Percentiles rank a stretch among this genome's conserved stretches.
Evolutionary conservation across 2,329 filamentous ascomycete genomes (phyloP).

Genomic region (Cadophora sp.): DNA sequence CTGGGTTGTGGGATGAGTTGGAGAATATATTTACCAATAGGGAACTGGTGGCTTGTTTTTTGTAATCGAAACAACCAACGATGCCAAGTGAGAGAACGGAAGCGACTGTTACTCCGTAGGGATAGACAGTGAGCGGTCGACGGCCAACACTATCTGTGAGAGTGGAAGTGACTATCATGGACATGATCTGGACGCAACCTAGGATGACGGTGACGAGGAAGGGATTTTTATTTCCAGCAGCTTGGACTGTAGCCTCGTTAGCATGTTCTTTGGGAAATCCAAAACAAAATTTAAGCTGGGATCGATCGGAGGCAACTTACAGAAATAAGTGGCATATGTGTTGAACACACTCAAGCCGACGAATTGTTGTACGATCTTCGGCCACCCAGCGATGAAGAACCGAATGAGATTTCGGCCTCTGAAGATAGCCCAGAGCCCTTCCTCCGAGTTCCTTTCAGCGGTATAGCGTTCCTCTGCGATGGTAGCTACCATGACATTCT

Average conservation of each 20-base stretch:
- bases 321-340: conserved; percentile 33
- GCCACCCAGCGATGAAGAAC: conserved; percentile 44
- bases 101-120: conserved; percentile 48
- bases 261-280: no score
- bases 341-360: conserved; percentile 36
- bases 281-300: no score
- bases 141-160: conserved; percentile 48
- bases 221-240: conserved; percentile 50
- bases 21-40: conserved; percentile 44
- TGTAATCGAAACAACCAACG: conserved; percentile 51
- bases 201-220: conserved; percentile 52
- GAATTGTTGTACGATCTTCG: conserved; percentile 36
- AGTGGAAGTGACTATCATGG: conserved; percentile 48
- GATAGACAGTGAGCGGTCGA: conserved; percentile 50
- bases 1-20: background rate
- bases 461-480: conserved; percentile 41
- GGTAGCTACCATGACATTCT: conserved; percentile 32
- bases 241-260: conserved; percentile 44
- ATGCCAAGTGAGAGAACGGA: conserved; percentile 50
- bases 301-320: conserved; percentile 11
- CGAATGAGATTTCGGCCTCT: conserved; percentile 43
- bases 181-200: conserved; percentile 51
- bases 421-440: conserved; percentile 45
- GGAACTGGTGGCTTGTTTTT: conserved; percentile 44
- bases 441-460: conserved; percentile 37